phyloP scores from a whole-genome alignment of 1,284 basidiomycete species.

The Ustilago vetiveriae region DNA sequence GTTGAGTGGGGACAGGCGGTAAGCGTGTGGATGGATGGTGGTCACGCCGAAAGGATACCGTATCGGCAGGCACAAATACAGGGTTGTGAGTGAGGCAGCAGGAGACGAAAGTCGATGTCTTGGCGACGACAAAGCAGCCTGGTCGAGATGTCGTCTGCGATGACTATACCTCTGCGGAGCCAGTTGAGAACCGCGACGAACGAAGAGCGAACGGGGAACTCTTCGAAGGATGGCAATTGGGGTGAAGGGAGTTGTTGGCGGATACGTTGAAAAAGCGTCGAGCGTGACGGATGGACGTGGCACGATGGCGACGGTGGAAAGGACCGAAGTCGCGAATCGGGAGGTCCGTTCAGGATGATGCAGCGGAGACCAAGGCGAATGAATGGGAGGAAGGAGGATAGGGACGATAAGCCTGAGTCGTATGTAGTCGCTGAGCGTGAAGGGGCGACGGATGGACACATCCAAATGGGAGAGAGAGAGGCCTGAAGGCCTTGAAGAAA shows the following conservation, averaged over 20 bases:
- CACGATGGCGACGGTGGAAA: not conserved
- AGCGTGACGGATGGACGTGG: not conserved
- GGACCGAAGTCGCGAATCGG: not conserved
- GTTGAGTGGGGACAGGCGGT: too few species aligned
- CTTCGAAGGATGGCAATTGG: too few species aligned
- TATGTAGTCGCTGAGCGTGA: not conserved
- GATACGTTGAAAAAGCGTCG: too few species aligned
- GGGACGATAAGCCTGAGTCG: constrained; percentile 13
- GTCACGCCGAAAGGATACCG: too few species aligned
- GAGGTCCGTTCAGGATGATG: not conserved
- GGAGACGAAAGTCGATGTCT: not conserved
- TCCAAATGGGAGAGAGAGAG: not conserved
- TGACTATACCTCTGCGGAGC: too few species aligned
- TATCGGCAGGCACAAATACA: constrained; percentile 22
- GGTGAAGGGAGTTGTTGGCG: not conserved
- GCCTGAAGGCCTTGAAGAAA: constrained; percentile 1
- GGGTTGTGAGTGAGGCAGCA: not conserved
- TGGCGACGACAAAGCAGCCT: constrained; percentile 3
- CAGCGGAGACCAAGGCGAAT: not conserved
- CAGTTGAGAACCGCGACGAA: too few species aligned
- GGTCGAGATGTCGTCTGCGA: too few species aligned
- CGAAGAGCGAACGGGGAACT: too few species aligned
- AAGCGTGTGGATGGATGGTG: too few species aligned
- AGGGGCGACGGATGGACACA: constrained; percentile 3
- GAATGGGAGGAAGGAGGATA: constrained; percentile 10